Evolutionary conservation across 345 rosid genomes (phyloP).

Genomic region (Populus davidiana): DNA sequence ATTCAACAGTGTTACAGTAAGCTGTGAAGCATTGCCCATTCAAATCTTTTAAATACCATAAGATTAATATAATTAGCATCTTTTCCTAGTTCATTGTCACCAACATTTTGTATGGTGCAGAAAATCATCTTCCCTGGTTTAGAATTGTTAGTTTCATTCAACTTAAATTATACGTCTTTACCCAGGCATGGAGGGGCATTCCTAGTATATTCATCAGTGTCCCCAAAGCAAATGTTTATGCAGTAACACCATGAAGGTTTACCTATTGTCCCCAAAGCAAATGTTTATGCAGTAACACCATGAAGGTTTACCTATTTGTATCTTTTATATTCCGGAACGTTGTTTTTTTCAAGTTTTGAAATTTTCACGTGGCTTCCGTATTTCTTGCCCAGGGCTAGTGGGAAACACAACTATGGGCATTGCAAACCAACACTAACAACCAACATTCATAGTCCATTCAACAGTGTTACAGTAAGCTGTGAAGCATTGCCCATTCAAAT

Average conservation of each 20-base stretch:
- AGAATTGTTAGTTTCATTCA: background rate
- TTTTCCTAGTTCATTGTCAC: background rate
- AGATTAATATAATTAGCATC: background rate
- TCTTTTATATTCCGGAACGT: background rate
- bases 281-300: background rate
- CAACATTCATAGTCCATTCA: background rate
- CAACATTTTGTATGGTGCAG: background rate
- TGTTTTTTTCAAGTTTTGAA: background rate
- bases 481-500: background rate
- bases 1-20: background rate
- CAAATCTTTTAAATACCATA: background rate
- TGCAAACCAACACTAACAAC: background rate
- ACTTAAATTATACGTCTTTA: background rate
- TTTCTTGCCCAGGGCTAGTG: background rate
- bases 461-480: background rate
- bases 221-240: background rate
- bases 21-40: background rate
- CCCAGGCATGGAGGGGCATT: background rate
- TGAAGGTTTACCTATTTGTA: background rate
- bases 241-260: background rate
- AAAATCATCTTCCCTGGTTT: background rate
- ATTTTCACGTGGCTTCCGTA: background rate
- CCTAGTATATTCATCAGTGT: background rate
- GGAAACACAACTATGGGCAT: background rate
- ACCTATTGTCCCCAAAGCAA: background rate